Conservation (phyloP, 257 asterid species). For the Solanum piurae region DNA sequence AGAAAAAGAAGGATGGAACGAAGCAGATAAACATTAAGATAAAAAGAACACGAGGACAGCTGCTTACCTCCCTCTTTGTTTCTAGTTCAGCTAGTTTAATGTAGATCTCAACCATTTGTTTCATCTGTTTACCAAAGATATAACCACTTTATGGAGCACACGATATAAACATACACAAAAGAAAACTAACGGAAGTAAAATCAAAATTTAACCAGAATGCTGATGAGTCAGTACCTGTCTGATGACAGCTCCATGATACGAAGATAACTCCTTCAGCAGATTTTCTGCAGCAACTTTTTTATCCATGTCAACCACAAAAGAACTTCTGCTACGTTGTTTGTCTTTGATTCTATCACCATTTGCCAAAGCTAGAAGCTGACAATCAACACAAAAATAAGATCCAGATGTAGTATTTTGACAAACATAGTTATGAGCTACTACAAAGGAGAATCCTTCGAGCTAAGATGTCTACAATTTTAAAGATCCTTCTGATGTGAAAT, state of each 20-base stretch:
- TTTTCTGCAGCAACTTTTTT: conserved; percentile 93
- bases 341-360: conserved; percentile 98
- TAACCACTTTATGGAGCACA: conserved; percentile 2
- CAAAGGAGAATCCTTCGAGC: neutral
- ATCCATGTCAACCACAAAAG: conserved; percentile 90
- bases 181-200: conserved; percentile 2
- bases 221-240: conserved; percentile 46
- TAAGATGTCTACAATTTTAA: neutral
- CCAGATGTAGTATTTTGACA: neutral
- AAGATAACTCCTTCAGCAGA: conserved; percentile 64
- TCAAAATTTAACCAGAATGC: neutral
- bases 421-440: neutral
- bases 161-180: neutral
- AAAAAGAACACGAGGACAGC: conserved; percentile 7
- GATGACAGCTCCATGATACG: conserved; percentile 68
- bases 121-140: conserved; percentile 50
- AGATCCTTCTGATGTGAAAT: neutral
- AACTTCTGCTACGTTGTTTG: conserved; percentile 89
- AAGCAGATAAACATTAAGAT: neutral
- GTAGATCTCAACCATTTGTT: conserved; percentile 97
- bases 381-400: conserved; percentile 9
- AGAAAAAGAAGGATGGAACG: neutral
- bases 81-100: conserved; percentile 96
- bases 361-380: conserved; percentile 85
- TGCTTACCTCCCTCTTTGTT: conserved; percentile 77